A percentile compares a stretch with the other conserved stretches of the same genome.
These are phyloP conservation scores for Sporopachydermia quercuum DNA, from an alignment of 805 yeast species.

Conservation along the genomic window DNA sequence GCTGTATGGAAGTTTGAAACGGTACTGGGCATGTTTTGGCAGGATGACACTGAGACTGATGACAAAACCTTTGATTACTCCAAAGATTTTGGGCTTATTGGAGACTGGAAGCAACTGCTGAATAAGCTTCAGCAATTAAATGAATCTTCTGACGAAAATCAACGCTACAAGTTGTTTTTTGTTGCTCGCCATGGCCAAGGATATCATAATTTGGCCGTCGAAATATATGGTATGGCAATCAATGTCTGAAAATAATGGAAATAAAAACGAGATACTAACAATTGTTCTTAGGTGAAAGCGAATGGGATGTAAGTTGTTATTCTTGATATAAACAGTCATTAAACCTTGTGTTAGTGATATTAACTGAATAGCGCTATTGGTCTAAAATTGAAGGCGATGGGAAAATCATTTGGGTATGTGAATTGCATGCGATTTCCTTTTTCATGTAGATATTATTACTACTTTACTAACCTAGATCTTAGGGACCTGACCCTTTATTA, in stretches of 20 bases:
- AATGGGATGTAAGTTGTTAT: background rate
- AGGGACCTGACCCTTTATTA: constrained; percentile 34
- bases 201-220: constrained; percentile 32
- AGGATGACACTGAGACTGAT: constrained; percentile 26
- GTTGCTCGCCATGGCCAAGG: constrained; percentile 43
- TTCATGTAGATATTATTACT: no score
- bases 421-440: constrained; percentile 8
- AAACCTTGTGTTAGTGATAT: no score
- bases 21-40: constrained; percentile 30
- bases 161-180: constrained; percentile 29
- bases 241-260: constrained; percentile 26
- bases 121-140: constrained; percentile 24
- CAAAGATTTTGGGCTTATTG: constrained; percentile 26
- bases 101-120: constrained; percentile 20
- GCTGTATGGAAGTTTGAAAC: constrained; percentile 15
- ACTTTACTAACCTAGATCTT: no score
- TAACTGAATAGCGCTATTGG: constrained; percentile 21
- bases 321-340: no score
- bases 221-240: constrained; percentile 29
- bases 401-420: constrained; percentile 12
- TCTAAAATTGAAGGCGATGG: constrained; percentile 45
- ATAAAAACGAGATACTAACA: constrained; percentile 7
- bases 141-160: constrained; percentile 14
- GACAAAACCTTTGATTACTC: constrained; percentile 27
- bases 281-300: background rate